Evolutionary conservation across 768 basidiomycete species (phyloP).

Genomic region (Hemileccinum rubropunctum): DNA sequence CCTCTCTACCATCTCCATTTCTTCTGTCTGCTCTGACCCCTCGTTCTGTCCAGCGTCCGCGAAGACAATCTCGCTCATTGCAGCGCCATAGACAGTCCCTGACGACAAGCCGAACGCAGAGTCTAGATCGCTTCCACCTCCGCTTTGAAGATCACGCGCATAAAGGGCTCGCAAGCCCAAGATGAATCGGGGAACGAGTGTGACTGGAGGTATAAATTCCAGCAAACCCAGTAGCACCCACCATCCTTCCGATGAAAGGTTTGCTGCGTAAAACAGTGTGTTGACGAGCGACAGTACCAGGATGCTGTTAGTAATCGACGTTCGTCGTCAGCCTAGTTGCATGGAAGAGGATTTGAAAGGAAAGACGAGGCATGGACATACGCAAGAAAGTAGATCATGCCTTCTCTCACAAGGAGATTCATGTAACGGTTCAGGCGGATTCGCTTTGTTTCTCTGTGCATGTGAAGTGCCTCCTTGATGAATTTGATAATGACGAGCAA

Average conservation of each 20-base stretch:
- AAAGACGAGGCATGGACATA: too few species aligned
- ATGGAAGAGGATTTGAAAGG: not conserved
- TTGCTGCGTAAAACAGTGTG: not conserved
- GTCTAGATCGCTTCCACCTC: not conserved
- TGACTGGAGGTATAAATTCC: too few species aligned
- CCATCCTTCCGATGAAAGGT: not conserved
- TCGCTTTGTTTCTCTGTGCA: too few species aligned
- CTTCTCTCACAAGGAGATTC: too few species aligned
- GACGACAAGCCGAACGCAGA: not conserved
- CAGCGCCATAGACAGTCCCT: not conserved
- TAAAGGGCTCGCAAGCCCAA: not conserved
- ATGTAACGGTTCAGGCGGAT: too few species aligned
- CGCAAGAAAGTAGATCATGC: too few species aligned
- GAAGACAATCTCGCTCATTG: not conserved
- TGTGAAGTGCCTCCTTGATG: too few species aligned
- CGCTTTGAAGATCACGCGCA: not conserved
- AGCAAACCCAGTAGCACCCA: too few species aligned
- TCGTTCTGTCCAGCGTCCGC: not conserved
- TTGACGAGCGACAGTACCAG: not conserved
- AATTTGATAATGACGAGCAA: too few species aligned
- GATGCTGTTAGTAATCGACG: not conserved
- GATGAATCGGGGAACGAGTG: not conserved
- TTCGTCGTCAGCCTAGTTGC: not conserved
- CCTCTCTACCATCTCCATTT: too few species aligned
- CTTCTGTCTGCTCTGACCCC: not conserved